Evolutionary conservation across 495 filamentous ascomycete species (phyloP).

Genomic region (Annulohypoxylon nitens): DNA sequence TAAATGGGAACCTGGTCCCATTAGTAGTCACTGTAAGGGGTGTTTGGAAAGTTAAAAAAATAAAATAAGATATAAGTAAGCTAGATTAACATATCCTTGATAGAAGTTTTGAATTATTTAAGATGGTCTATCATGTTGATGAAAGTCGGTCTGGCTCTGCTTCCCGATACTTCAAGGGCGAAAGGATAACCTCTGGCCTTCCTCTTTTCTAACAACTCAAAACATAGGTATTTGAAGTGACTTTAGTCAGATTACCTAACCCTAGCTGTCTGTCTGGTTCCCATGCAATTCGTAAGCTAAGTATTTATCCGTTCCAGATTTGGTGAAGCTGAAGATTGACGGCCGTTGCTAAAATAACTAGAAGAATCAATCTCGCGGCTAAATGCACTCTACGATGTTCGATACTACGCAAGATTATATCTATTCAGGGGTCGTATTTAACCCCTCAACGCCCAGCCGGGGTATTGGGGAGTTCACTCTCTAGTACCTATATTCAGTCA

Average conservation of each 20-base stretch:
- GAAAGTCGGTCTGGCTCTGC: too few species aligned
- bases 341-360: constrained; percentile 23
- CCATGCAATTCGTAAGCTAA: constrained; percentile 12
- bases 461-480: constrained; percentile 30
- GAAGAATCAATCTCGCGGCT: constrained; percentile 34
- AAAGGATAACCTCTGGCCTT: not conserved
- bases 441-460: constrained; percentile 48
- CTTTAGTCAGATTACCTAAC: not conserved
- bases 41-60: too few species aligned
- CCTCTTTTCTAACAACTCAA: not conserved
- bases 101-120: too few species aligned
- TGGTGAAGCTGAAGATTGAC: constrained; percentile 19
- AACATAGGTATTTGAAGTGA: too few species aligned
- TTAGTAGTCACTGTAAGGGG: not conserved
- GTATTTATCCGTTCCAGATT: constrained; percentile 36
- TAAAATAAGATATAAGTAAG: too few species aligned
- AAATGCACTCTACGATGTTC: constrained; percentile 21
- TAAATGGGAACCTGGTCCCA: not conserved
- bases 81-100: too few species aligned
- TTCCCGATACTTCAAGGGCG: too few species aligned
- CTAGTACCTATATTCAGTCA: constrained; percentile 16
- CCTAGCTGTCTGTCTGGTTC: too few species aligned
- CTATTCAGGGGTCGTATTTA: constrained; percentile 15
- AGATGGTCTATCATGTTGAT: too few species aligned
- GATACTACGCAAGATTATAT: constrained; percentile 23